Percentiles rank a stretch among this genome's conserved stretches.
phyloP scores from a whole-genome alignment of 2,329 filamentous ascomycete species.

The Neocatenulostroma microsporum region DNA sequence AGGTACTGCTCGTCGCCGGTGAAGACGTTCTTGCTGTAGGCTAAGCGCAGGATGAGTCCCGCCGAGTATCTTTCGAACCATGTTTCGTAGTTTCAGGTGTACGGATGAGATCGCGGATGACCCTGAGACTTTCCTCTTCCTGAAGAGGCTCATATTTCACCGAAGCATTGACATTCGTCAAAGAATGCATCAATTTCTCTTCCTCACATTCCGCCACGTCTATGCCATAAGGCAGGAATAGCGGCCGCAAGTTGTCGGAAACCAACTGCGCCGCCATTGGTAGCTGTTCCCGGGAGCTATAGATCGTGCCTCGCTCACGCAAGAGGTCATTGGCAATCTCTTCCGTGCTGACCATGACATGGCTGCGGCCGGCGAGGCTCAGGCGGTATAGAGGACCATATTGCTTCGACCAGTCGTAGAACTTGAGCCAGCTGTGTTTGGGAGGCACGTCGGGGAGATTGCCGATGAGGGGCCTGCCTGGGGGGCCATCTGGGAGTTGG shows the following conservation, averaged over 20 bases:
- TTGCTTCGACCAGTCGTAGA: conserved; percentile 31
- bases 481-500: conserved; percentile 8
- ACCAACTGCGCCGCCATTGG: conserved; percentile 32
- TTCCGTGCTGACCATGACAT: conserved; percentile 33
- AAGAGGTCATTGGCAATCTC: conserved; percentile 38
- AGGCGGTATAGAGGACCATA: conserved; percentile 39
- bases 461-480: conserved; percentile 24
- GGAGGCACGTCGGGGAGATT: conserved; percentile 31
- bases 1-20: conserved; percentile 30
- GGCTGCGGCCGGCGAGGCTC: conserved; percentile 35
- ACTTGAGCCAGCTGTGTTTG: conserved; percentile 36
- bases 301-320: conserved; percentile 34
- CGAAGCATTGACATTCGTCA: conserved; percentile 24
- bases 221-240: background rate
- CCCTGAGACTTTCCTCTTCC: conserved; percentile 24
- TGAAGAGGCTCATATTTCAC: conserved; percentile 27
- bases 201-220: too few species aligned
- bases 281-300: conserved; percentile 31
- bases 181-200: conserved; percentile 27
- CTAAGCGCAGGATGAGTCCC: conserved; percentile 35
- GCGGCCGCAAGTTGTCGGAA: conserved; percentile 11
- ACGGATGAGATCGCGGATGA: conserved; percentile 29
- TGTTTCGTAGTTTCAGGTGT: conserved; percentile 31
- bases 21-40: conserved; percentile 30
- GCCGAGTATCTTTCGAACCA: conserved; percentile 36